phyloP scores from a whole-genome alignment of 2,329 filamentous ascomycete species.

The Aspergillus brasiliensis region DNA sequence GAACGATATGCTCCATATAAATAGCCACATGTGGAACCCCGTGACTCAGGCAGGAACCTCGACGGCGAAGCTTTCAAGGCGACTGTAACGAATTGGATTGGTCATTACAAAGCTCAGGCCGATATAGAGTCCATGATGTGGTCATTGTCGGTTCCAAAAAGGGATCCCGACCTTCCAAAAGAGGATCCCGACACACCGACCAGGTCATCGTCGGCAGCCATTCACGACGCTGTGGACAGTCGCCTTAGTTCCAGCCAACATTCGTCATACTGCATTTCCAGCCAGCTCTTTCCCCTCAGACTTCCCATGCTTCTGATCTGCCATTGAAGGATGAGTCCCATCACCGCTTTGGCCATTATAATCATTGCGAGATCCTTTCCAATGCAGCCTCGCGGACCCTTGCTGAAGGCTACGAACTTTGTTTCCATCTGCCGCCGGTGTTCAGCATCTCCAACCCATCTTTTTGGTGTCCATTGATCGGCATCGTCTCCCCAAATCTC shows the following conservation, averaged over 20 bases:
- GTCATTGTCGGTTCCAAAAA: neutral
- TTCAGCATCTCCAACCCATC: slow-evolving; percentile 19
- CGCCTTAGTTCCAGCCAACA: slow-evolving; percentile 13
- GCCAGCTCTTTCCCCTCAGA: slow-evolving; percentile 15
- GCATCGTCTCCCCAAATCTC: slow-evolving; percentile 20
- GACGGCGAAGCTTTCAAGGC: neutral
- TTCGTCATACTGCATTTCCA: slow-evolving; percentile 25
- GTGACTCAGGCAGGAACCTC: neutral
- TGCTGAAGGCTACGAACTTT: slow-evolving; percentile 21
- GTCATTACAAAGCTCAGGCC: neutral
- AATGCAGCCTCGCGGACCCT: slow-evolving; percentile 20
- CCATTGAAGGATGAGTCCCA: slow-evolving; percentile 15
- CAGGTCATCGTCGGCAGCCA: neutral
- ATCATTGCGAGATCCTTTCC: slow-evolving; percentile 22
- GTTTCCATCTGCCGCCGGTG: slow-evolving; percentile 19
- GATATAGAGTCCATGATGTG: neutral
- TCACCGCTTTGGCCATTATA: slow-evolving; percentile 14
- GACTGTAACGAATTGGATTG: too few species aligned
- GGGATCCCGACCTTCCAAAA: neutral
- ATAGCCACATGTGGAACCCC: neutral
- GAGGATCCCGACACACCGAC: neutral
- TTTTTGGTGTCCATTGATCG: slow-evolving; percentile 19
- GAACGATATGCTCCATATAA: neutral
- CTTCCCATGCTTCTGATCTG: slow-evolving; percentile 14
- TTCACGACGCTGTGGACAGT: neutral